Evolutionary conservation across 2,329 filamentous ascomycete genomes (phyloP).

Genomic region (Aureobasidium musti): DNA sequence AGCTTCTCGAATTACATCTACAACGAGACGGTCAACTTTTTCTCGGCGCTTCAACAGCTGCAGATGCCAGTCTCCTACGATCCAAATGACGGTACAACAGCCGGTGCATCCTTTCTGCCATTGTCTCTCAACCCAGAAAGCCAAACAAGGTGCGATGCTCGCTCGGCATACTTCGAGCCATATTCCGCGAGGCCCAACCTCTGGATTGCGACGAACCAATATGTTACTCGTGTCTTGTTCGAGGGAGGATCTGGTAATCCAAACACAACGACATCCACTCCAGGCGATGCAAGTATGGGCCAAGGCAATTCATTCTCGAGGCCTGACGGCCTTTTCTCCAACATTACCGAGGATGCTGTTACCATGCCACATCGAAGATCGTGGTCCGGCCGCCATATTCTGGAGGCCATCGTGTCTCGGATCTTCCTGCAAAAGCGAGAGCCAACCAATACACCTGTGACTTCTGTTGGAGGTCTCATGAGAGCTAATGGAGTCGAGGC

Average conservation of each 20-base stretch:
- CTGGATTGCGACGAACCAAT: conserved; percentile 42
- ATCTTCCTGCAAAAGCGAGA: not conserved
- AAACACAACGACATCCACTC: conserved; percentile 29
- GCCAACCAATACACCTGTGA: conserved; percentile 1
- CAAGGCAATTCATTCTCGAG: conserved; percentile 31
- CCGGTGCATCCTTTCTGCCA: conserved; percentile 45
- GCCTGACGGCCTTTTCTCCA: conserved; percentile 12
- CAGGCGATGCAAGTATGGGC: conserved; percentile 29
- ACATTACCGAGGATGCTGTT: not conserved
- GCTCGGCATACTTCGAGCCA: conserved; percentile 45
- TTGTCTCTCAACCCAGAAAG: conserved; percentile 42
- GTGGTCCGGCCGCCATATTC: not conserved
- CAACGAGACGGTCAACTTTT: conserved; percentile 42
- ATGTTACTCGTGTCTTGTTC: conserved; percentile 43
- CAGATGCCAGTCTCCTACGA: conserved; percentile 44
- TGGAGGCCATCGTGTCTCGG: not conserved
- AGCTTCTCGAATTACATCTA: conserved; percentile 50
- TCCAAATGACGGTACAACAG: conserved; percentile 43
- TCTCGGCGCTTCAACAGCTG: conserved; percentile 44
- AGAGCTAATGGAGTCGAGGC: conserved; percentile 31
- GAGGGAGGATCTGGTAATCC: conserved; percentile 33
- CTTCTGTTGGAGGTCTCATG: not conserved
- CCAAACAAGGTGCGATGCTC: conserved; percentile 47
- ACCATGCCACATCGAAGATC: not conserved
- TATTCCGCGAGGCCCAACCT: conserved; percentile 42